Evolutionary conservation across 1,284 basidiomycete species (phyloP).

Genomic region (Ceratobasidium sp.): DNA sequence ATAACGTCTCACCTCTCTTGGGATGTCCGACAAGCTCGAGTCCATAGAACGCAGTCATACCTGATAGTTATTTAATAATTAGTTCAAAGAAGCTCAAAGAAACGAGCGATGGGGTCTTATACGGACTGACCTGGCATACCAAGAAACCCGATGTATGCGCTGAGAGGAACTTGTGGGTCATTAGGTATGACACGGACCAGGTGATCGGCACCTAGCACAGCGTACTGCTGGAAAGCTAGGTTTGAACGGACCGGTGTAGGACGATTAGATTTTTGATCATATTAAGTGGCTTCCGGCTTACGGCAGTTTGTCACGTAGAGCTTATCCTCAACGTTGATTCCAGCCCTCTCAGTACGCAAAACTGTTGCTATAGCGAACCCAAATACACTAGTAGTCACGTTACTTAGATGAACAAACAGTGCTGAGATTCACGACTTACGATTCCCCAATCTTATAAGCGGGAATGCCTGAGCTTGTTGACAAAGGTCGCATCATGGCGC

Average conservation of each 20-base stretch:
- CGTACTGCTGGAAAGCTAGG: slow-evolving; percentile 27
- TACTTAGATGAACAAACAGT: too few relatives aligned
- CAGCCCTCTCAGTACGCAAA: slow-evolving; percentile 58
- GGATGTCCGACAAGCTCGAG: slow-evolving; percentile 61
- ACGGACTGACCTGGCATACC: slow-evolving; percentile 60
- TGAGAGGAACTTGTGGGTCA: slow-evolving; percentile 62
- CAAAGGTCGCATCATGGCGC: slow-evolving; percentile 55
- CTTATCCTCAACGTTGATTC: slow-evolving; percentile 62
- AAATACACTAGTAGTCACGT: slow-evolving; percentile 52
- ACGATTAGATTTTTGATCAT: slow-evolving; percentile 42
- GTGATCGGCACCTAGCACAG: slow-evolving; percentile 52
- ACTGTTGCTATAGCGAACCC: slow-evolving; percentile 51
- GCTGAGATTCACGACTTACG: slow-evolving; percentile 1
- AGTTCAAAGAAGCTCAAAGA: neutral
- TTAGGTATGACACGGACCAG: neutral
- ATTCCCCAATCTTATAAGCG: slow-evolving; percentile 8
- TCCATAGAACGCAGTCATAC: slow-evolving; percentile 58
- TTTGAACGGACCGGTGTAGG: neutral
- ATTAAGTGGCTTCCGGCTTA: neutral
- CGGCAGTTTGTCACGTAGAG: slow-evolving; percentile 20
- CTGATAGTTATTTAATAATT: neutral
- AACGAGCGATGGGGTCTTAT: neutral
- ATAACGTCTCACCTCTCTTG: slow-evolving; percentile 68
- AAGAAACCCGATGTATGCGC: slow-evolving; percentile 64
- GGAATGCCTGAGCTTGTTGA: neutral